Conservation (phyloP, 2,329 filamentous ascomycete genomes). For the Hymenoscyphus salicellus region DNA sequence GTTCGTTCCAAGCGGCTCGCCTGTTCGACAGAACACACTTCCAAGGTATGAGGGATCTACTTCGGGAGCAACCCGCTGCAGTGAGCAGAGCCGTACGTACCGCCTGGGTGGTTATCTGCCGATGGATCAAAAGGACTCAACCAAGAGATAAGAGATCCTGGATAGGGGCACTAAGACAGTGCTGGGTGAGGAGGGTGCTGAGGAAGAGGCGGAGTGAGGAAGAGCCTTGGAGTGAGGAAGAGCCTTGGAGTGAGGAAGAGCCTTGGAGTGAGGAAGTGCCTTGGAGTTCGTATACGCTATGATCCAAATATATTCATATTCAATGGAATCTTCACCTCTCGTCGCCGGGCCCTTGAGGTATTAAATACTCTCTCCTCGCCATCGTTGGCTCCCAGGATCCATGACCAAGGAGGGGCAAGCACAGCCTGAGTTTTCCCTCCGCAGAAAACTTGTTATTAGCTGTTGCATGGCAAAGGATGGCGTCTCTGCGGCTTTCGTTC, state of each 20-base stretch:
- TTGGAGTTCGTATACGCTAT: no score
- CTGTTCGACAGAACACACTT: neutral
- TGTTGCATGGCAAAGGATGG: neutral
- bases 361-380: neutral
- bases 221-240: neutral
- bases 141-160: conserved; percentile 5
- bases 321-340: neutral
- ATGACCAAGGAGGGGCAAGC: conserved; percentile 3
- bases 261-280: neutral
- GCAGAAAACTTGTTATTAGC: neutral
- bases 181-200: neutral
- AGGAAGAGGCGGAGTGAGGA: neutral
- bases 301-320: neutral
- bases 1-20: neutral
- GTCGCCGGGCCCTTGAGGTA: neutral
- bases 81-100: neutral
- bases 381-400: neutral
- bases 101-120: neutral
- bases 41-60: neutral
- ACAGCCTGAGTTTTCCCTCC: neutral
- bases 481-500: neutral
- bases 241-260: no score
- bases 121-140: neutral
- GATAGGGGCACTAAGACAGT: conserved; percentile 1
- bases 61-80: neutral